These are phyloP conservation scores for Tardiomyces depauwii DNA, from an alignment of 1,139 yeast genomes.

Conservation along the genomic window DNA sequence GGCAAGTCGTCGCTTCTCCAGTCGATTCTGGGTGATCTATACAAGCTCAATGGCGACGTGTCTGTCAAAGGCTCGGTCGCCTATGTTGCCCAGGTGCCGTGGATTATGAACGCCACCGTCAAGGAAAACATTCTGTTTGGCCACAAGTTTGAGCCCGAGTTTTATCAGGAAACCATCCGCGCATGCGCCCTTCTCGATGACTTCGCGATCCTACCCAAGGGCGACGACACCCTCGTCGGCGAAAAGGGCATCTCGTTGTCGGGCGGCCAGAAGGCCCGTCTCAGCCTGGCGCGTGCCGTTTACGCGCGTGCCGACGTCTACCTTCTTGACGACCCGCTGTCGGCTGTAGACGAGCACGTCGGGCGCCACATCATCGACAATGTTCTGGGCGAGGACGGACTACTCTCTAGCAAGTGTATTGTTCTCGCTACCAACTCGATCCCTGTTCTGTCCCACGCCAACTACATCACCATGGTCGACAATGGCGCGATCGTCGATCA, in stretches of 20 bases:
- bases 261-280: constrained; percentile 95
- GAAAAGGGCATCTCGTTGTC: constrained; percentile 94
- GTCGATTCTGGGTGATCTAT: constrained; percentile 75
- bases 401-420: constrained; percentile 64
- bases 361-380: constrained; percentile 73
- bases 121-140: constrained; percentile 88
- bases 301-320: constrained; percentile 91
- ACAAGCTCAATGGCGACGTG: constrained; percentile 68
- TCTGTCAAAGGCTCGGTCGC: constrained; percentile 71
- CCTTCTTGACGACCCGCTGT: constrained; percentile 81
- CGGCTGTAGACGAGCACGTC: constrained; percentile 94
- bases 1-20: constrained; percentile 88
- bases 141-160: constrained; percentile 66
- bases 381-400: constrained; percentile 73
- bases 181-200: constrained; percentile 90
- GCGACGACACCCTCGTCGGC: constrained; percentile 87
- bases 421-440: constrained; percentile 84
- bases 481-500: constrained; percentile 73
- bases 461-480: constrained; percentile 57
- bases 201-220: constrained; percentile 68
- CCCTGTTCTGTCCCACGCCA: constrained; percentile 71
- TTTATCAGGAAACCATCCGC: constrained; percentile 65
- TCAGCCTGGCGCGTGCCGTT: constrained; percentile 89
- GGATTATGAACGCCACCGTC: constrained; percentile 94
- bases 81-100: constrained; percentile 85